A percentile compares a stretch with the other conserved stretches of the same genome.
phyloP scores from a whole-genome alignment of 805 yeast genomes.

The Candida methanosorbosa region DNA sequence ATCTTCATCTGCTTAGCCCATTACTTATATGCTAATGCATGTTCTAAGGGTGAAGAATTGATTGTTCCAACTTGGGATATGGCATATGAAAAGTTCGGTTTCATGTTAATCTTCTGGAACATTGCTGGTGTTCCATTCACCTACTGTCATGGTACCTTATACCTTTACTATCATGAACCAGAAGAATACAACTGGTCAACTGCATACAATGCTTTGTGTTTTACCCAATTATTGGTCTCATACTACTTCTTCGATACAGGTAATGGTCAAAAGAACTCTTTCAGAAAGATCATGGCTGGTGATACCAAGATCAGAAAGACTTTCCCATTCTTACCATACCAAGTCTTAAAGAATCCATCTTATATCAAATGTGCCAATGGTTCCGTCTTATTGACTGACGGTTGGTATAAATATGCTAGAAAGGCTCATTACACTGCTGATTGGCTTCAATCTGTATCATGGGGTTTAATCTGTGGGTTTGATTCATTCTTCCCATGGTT shows the following conservation, averaged over 20 bases:
- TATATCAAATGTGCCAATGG: constrained; percentile 84
- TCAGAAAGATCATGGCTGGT: constrained; percentile 79
- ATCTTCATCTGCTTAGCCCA: constrained; percentile 70
- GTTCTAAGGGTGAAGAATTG: constrained; percentile 95
- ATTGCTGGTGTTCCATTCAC: constrained; percentile 99
- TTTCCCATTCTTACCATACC: constrained; percentile 89
- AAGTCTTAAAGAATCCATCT: constrained; percentile 72
- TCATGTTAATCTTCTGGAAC: constrained; percentile 98
- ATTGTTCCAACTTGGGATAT: constrained; percentile 99
- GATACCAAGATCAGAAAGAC: constrained; percentile 69
- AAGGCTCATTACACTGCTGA: constrained; percentile 95
- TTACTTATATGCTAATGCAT: constrained; percentile 93
- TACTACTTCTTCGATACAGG: constrained; percentile 93
- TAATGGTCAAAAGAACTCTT: constrained; percentile 90
- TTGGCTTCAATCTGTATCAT: constrained; percentile 74
- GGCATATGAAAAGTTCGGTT: constrained; percentile 99
- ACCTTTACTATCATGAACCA: constrained; percentile 76
- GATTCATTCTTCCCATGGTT: constrained; percentile 91
- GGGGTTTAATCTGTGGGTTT: constrained; percentile 91
- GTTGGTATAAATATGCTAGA: constrained; percentile 92
- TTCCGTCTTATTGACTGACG: constrained; percentile 76
- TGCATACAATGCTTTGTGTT: constrained; percentile 47
- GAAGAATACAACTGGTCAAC: constrained; percentile 69
- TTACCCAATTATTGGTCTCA: constrained; percentile 50
- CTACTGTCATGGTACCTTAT: constrained; percentile 89